These are phyloP conservation scores for Candida golubevii DNA, from an alignment of 805 yeast species.

Conservation along the genomic window DNA sequence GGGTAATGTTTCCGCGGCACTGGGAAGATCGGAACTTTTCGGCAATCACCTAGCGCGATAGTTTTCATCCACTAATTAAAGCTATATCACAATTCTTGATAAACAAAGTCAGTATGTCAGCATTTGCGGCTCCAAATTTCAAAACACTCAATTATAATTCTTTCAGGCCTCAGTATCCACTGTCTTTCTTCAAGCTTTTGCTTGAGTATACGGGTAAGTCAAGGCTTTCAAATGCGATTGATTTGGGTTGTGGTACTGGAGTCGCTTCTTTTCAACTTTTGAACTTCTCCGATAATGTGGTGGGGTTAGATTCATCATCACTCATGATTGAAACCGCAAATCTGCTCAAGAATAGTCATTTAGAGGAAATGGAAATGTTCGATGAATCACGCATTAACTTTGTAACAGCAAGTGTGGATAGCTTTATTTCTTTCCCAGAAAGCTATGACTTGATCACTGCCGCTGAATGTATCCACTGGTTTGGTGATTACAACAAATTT, in stretches of 20 bases:
- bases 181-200: conserved; percentile 31
- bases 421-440: conserved; percentile 19
- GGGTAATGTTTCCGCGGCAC: no score
- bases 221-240: conserved; percentile 26
- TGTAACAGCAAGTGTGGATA: conserved; percentile 31
- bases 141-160: conserved; percentile 22
- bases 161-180: conserved; percentile 41
- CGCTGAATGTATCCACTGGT: conserved; percentile 21
- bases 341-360: conserved; percentile 21
- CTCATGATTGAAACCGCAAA: conserved; percentile 45
- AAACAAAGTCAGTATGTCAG: conserved; percentile 7
- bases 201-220: conserved; percentile 21
- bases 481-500: conserved; percentile 15
- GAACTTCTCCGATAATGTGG: conserved; percentile 32
- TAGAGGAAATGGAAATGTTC: conserved; percentile 22
- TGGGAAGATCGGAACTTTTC: no score
- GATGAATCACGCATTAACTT: conserved; percentile 28
- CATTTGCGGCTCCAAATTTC: conserved; percentile 15
- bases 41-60: no score
- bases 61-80: no score
- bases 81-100: no score
- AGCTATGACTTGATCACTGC: conserved; percentile 18
- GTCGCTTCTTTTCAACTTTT: conserved; percentile 45
- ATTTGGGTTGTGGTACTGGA: conserved; percentile 54
- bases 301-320: conserved; percentile 45